Base-by-base conservation (phyloP, 2,329 filamentous ascomycete species). In the Endoconidiophora laricicola region DNA sequence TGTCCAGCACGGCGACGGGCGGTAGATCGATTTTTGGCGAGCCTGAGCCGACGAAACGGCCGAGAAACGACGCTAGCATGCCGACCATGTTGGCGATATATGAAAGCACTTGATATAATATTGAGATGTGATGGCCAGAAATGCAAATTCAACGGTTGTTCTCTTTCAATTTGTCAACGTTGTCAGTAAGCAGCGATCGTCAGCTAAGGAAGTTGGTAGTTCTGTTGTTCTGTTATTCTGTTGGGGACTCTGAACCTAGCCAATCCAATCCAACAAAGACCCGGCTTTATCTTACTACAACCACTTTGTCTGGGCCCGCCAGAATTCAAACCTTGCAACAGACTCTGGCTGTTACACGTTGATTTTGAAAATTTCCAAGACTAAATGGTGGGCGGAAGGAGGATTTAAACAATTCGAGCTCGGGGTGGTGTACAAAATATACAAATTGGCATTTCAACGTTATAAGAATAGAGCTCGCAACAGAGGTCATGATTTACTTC, bases 1-100 rank as follows among this genome's bases (percentile, higher is more conserved):
- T 74, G 62, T 83, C 76, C 65, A 93, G 79, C 52, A 86, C 71
- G 55, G 83, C 70, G 50, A 90, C 80, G 0, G 83, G 69, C 6
- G 82, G 71, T 5, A 95, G 61, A 48, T 70, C 59, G 57, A 80
- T 74, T 9, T 24, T 39, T n/a, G 49, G 44, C 9, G 39, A 33
- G 3, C n/a, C 18, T 6, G 50, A 16, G 26, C 44, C 37, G 23
- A 49, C 42, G 22, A 49, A 10, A 10, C 46, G 46, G 42, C 46
- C 37, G 18, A 52, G 26, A 14, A 48, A 10, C 6, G 50, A 46
- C n/a, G 29, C 29, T 24, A 52, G 12, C 5, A 52, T 23, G 18
- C 42, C 20, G 14, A 46, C 23, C 50, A 52, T 52, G 14, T 14
- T 49, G 44, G 26, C 24, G 7, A 33, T 33, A 12, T 33, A 33